phyloP scores from a whole-genome alignment of 2,329 filamentous ascomycete genomes.

The Neocatenulostroma microsporum region DNA sequence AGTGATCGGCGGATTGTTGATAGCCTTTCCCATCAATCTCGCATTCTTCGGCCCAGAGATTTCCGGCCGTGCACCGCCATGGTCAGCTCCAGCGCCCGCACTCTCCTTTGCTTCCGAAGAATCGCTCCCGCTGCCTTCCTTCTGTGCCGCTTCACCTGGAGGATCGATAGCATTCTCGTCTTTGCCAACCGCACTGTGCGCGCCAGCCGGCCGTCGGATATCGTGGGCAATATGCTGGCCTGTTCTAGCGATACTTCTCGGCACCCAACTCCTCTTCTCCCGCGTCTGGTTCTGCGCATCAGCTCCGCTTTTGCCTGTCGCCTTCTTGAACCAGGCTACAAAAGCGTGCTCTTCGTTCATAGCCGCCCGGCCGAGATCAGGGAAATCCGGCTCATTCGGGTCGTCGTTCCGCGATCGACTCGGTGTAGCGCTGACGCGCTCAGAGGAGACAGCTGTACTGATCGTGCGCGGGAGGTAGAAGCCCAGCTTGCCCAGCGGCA shows the following conservation, averaged over 20 bases:
- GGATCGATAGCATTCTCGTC: slow-evolving; percentile 2
- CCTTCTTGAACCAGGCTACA: neutral
- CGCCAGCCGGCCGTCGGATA: slow-evolving; percentile 6
- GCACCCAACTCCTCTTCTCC: slow-evolving; percentile 7
- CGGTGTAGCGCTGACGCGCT: slow-evolving; percentile 21
- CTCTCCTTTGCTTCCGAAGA: neutral
- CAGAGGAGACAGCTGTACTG: slow-evolving; percentile 45
- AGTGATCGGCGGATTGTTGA: slow-evolving; percentile 6
- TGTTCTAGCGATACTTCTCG: slow-evolving; percentile 3
- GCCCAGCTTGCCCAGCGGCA: slow-evolving; percentile 63
- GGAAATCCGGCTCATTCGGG: slow-evolving; percentile 13
- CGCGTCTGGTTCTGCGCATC: too few species aligned
- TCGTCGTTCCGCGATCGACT: slow-evolving; percentile 14
- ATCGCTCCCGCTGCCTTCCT: slow-evolving; percentile 1
- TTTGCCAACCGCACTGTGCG: neutral
- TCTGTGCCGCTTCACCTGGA: neutral
- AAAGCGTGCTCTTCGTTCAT: neutral
- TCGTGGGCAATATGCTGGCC: slow-evolving; percentile 10
- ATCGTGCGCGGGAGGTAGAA: slow-evolving; percentile 57
- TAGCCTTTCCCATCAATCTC: slow-evolving; percentile 15
- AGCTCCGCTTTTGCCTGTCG: too few species aligned
- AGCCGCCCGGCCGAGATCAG: slow-evolving; percentile 19
- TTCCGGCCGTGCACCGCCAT: slow-evolving; percentile 11
- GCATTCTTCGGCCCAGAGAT: slow-evolving; percentile 13
- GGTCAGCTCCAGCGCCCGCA: neutral